Evolutionary conservation across 257 asterid genomes (phyloP).

Genomic region (Eustoma russellianum): DNA sequence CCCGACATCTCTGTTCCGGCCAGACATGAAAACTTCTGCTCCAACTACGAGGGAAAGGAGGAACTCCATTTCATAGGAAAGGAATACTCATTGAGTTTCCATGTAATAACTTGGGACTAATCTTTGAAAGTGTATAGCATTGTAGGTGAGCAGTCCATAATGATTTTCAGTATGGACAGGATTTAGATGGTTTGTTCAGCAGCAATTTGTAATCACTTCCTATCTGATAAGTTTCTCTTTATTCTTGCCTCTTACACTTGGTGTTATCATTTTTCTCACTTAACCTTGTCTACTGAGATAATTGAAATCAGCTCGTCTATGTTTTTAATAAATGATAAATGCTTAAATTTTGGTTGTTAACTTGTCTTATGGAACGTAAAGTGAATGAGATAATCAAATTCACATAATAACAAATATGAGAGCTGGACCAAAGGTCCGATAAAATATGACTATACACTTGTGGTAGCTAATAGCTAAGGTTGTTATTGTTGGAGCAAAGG

Average conservation of each 20-base stretch:
- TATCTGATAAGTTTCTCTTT: background rate
- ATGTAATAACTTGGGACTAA: background rate
- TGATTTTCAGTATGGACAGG: conserved; percentile 5
- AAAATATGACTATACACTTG: too few species aligned
- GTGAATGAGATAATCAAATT: too few species aligned
- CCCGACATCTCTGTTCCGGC: conserved; percentile 52
- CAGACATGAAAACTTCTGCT: conserved; percentile 43
- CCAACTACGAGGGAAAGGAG: conserved; percentile 55
- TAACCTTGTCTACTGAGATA: too few species aligned
- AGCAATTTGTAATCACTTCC: conserved; percentile 1
- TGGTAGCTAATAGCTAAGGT: too few species aligned
- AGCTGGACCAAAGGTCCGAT: too few species aligned
- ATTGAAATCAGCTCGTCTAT: too few species aligned
- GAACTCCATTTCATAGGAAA: conserved; percentile 57
- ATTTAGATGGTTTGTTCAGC: conserved; percentile 2
- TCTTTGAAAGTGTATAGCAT: conserved; percentile 12
- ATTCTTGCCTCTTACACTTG: background rate
- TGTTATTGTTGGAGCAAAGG: too few species aligned
- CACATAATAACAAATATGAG: too few species aligned
- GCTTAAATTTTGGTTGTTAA: too few species aligned
- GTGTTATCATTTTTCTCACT: background rate
- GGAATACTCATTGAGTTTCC: background rate
- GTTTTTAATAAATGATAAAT: too few species aligned
- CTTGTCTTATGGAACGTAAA: too few species aligned
- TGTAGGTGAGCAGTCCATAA: background rate